phyloP scores from a whole-genome alignment of 2,329 filamentous ascomycete genomes.

The Fusarium sp. region DNA sequence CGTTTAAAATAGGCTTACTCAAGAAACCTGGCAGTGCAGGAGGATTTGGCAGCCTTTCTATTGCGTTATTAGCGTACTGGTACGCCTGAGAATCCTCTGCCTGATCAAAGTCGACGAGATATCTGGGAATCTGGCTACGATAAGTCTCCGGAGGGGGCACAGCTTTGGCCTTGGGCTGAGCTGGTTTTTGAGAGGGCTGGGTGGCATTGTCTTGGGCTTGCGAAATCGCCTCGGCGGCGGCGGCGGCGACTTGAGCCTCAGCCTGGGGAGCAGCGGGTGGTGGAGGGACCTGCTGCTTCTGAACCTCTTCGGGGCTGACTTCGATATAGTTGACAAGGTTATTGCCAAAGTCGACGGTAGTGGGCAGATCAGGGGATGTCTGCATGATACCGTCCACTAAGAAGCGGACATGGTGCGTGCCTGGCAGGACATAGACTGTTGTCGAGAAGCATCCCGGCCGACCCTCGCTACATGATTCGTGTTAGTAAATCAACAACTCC shows the following conservation, averaged over 20 bases:
- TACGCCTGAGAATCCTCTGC: conserved; percentile 80
- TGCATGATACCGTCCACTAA: conserved; percentile 94
- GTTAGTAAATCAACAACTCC: conserved; percentile 31
- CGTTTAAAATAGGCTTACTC: conserved; percentile 93
- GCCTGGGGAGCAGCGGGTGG: conserved; percentile 48
- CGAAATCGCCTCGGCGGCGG: conserved; percentile 19
- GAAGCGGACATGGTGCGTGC: conserved; percentile 97
- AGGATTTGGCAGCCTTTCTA: conserved; percentile 82
- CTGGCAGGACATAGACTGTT: conserved; percentile 83
- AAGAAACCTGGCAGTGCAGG: conserved; percentile 90
- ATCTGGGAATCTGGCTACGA: conserved; percentile 79
- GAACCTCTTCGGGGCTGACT: conserved; percentile 78
- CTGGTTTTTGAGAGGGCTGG: conserved; percentile 4
- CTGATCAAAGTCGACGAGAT: conserved; percentile 86
- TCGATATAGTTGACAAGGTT: conserved; percentile 99
- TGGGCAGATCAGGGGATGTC: conserved; percentile 86
- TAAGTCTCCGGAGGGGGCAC: conserved; percentile 69
- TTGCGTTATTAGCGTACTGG: conserved; percentile 76
- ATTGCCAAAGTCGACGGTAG: conserved; percentile 97
- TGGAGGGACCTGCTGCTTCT: conserved; percentile 43
- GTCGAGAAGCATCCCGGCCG: conserved; percentile 74
- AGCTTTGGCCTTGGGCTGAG: conserved; percentile 62
- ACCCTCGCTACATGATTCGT: conserved; percentile 55
- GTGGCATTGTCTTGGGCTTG: conserved; percentile 13
- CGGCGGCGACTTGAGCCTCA: conserved; percentile 16